Evolutionary conservation across 805 yeast genomes (phyloP).

Genomic region (Metschnikowia chrysomelidarum): DNA sequence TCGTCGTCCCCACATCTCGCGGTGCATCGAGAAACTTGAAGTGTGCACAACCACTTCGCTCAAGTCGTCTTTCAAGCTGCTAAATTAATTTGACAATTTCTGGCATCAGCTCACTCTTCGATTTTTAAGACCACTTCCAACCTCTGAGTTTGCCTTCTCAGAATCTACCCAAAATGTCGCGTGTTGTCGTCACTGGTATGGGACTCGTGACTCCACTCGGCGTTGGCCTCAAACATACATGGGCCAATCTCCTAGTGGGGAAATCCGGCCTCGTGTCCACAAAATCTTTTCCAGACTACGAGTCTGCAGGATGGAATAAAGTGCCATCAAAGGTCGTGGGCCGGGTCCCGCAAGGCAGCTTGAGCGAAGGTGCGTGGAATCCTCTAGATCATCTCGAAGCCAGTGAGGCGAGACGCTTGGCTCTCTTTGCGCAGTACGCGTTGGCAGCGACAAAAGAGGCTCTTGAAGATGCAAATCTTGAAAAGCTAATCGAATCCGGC

Average conservation of each 20-base stretch:
- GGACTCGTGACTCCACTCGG: constrained; percentile 90
- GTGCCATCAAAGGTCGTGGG: constrained; percentile 79
- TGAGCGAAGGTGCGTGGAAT: constrained; percentile 50
- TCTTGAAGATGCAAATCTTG: constrained; percentile 54
- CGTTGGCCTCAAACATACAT: constrained; percentile 52
- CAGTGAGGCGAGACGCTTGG: constrained; percentile 56
- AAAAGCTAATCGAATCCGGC: background rate
- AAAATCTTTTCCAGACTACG: constrained; percentile 34
- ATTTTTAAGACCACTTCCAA: too few relatives aligned
- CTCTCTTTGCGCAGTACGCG: constrained; percentile 76
- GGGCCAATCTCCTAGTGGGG: constrained; percentile 52
- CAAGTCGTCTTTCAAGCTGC: too few relatives aligned
- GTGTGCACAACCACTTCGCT: too few relatives aligned
- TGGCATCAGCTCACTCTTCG: too few relatives aligned
- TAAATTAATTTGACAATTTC: too few relatives aligned
- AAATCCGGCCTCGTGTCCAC: constrained; percentile 63
- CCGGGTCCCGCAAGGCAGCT: constrained; percentile 54
- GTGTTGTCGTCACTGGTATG: constrained; percentile 91
- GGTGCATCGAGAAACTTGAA: too few relatives aligned
- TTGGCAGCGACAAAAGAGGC: constrained; percentile 78
- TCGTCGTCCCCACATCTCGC: too few relatives aligned
- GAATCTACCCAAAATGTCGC: constrained; percentile 23
- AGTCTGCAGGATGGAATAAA: constrained; percentile 45
- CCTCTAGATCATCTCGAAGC: constrained; percentile 47
- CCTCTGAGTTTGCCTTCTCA: background rate